Conservation (phyloP, 2,329 filamentous ascomycete species). For the Metarhizium sp. region DNA sequence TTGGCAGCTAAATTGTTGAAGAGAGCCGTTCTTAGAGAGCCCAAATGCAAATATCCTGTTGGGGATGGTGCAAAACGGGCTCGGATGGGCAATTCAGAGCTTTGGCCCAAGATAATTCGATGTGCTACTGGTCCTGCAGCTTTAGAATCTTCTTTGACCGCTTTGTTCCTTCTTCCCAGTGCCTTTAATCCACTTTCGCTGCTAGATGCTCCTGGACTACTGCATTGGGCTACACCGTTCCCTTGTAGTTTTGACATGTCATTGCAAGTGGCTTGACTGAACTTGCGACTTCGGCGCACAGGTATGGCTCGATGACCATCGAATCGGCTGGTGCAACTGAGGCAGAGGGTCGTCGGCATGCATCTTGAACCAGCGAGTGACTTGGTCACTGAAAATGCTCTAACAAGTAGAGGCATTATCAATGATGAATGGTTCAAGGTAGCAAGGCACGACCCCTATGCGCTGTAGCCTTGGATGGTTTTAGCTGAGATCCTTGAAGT, state of each 20-base stretch:
- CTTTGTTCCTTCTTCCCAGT: slow-evolving; percentile 9
- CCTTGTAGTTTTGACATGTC: background rate
- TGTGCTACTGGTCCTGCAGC: slow-evolving; percentile 2
- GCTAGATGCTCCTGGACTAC: background rate
- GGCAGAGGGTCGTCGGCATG: background rate
- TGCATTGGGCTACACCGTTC: background rate
- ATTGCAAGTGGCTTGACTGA: background rate
- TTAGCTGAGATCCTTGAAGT: too few relatives aligned
- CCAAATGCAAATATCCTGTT: slow-evolving; percentile 86
- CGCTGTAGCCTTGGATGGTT: background rate
- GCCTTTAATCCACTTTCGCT: slow-evolving; percentile 9
- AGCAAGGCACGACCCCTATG: background rate
- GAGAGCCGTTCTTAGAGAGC: slow-evolving; percentile 84
- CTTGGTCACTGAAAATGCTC: slow-evolving; percentile 3
- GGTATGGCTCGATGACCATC: background rate
- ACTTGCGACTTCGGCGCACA: background rate
- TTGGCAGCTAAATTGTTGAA: slow-evolving; percentile 91
- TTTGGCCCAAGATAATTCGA: slow-evolving; percentile 24
- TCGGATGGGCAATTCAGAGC: slow-evolving; percentile 43
- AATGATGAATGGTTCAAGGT: background rate
- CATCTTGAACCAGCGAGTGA: slow-evolving; percentile 2
- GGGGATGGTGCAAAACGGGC: slow-evolving; percentile 91
- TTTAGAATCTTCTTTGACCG: slow-evolving; percentile 13
- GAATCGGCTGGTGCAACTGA: background rate
- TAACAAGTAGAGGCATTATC: slow-evolving; percentile 7